Evolutionary conservation across 192 early-diverging fungal genomes (phyloP).

Genomic region (Diversispora eburnea): DNA sequence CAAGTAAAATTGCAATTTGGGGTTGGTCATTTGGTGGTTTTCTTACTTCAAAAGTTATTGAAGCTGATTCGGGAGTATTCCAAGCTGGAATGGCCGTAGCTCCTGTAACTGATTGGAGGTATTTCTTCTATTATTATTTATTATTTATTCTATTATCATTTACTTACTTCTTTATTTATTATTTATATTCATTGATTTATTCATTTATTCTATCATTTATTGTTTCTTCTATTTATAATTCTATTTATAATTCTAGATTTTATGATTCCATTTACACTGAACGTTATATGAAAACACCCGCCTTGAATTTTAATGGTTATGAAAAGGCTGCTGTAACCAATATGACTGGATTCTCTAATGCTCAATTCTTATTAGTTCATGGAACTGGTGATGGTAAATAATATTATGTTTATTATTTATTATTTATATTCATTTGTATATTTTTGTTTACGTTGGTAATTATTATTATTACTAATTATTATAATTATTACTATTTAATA

Average conservation of each 20-base stretch:
- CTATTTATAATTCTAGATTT: slow-evolving; percentile 22
- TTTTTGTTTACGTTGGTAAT: background rate
- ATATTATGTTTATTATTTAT: background rate
- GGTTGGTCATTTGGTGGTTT: slow-evolving; percentile 97
- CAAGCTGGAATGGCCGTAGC: slow-evolving; percentile 88
- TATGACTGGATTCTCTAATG: slow-evolving; percentile 76
- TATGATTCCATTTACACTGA: slow-evolving; percentile 95
- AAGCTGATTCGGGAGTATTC: slow-evolving; percentile 80
- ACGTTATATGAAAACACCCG: slow-evolving; percentile 91
- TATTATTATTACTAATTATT: too few species aligned
- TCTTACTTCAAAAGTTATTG: slow-evolving; percentile 78
- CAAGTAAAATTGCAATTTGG: slow-evolving; percentile 83
- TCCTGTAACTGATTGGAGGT: slow-evolving; percentile 91
- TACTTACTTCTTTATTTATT: background rate
- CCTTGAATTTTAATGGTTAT: slow-evolving; percentile 77
- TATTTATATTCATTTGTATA: background rate
- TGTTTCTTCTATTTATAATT: too few species aligned
- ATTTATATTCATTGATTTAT: background rate
- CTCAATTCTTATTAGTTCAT: slow-evolving; percentile 81
- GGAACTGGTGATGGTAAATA: slow-evolving; percentile 80
- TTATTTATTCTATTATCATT: too few species aligned
- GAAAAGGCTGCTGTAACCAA: slow-evolving; percentile 67
- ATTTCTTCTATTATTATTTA: background rate
- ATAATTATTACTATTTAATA: too few species aligned
- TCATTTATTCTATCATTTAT: background rate